A percentile compares a stretch with the other conserved stretches of the same genome.
Conservation (phyloP, 352 stramenopile species). For the Elongisporangium senticosum region DNA sequence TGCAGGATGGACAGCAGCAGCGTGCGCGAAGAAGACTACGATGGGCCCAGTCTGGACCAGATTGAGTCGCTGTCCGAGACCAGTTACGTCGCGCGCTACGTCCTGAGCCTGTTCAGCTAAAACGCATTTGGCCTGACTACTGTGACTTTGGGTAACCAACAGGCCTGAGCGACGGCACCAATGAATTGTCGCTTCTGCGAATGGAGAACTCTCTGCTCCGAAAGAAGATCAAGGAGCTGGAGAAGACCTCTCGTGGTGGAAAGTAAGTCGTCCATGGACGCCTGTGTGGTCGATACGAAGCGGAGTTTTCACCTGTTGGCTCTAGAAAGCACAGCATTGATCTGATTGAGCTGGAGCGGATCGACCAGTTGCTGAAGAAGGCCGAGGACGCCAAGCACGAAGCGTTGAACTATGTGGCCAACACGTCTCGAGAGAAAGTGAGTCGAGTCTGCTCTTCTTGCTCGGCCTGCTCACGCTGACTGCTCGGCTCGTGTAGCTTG, state of each 20-base stretch:
- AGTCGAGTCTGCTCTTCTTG: not conserved
- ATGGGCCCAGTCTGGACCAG: conserved; percentile 7
- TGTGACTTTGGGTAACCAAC: conserved; percentile 2
- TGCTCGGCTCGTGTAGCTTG: conserved; percentile 28
- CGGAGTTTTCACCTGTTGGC: not conserved
- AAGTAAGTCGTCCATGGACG: conserved; percentile 23
- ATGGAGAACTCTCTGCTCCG: conserved; percentile 62
- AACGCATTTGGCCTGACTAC: too few species aligned
- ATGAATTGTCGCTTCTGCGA: conserved; percentile 45
- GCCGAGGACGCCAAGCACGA: conserved; percentile 74
- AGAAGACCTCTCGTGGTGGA: conserved; percentile 37
- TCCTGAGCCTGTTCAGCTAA: not conserved
- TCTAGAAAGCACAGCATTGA: conserved; percentile 45
- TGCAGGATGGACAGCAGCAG: conserved; percentile 12
- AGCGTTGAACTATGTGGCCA: conserved; percentile 64
- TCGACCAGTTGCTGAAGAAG: conserved; percentile 73
- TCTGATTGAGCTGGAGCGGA: conserved; percentile 57
- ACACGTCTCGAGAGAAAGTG: conserved; percentile 74
- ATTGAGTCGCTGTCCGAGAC: not conserved
- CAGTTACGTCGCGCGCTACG: not conserved
- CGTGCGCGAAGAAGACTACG: conserved; percentile 14
- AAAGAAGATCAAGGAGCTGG: conserved; percentile 66
- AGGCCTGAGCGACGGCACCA: conserved; percentile 14
- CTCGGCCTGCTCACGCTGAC: not conserved
- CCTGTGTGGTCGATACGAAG: not conserved